Base-by-base conservation (phyloP, 1,139 yeast species). In the Debaryomyces fabryi region DNA sequence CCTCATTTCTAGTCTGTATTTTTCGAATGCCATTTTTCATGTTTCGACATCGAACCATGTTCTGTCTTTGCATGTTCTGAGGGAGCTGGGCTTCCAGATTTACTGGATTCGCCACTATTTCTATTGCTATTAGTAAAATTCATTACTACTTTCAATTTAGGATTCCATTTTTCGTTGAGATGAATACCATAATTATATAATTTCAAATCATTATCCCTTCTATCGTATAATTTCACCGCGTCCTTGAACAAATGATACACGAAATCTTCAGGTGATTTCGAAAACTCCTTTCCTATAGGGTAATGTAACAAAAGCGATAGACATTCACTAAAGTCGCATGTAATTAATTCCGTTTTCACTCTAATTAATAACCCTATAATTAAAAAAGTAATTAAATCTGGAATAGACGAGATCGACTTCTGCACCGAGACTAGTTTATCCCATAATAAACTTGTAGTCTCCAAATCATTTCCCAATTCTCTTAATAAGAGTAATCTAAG, bases 241-340 rank as follows among this genome's bases (percentile, higher is more conserved):
- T 74, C 74, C 39, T 57, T 60, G 52, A 64, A 69, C 24, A 74
- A 50, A 15, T 55, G 52, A 27, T 56, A 54, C 4, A 71, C 55
- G 46, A 71, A 72, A 2, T 53, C 55, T 13, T 51, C 44, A 2
- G 55, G 45, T 6, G 49, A 51, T 15, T 55, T 46, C 6, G 46
- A 39, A 9, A 58, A 44, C 21, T 59, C 61, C 8, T 56, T 48
- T 13, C 51, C 42, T 16, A 70, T 65, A 1, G 88, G 87, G 58
- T 83, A 85, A 60, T 84, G 89, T 43, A 86, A 67, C 30, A 86
- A 62, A 25, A 83, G 55, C 33, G 80, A 78, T 30, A 86, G 68
- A 3, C 84, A 74, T 56, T 86, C 91, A 29, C 86, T 83, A 54
- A 81, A 82, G 60, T 85, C 90, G 46, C 84, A 73, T 6, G 77